A percentile compares a stretch with the other conserved stretches of the same genome.
phyloP scores from a whole-genome alignment of 164 flowering plant genomes.

The Tinospora cordifolia region DNA sequence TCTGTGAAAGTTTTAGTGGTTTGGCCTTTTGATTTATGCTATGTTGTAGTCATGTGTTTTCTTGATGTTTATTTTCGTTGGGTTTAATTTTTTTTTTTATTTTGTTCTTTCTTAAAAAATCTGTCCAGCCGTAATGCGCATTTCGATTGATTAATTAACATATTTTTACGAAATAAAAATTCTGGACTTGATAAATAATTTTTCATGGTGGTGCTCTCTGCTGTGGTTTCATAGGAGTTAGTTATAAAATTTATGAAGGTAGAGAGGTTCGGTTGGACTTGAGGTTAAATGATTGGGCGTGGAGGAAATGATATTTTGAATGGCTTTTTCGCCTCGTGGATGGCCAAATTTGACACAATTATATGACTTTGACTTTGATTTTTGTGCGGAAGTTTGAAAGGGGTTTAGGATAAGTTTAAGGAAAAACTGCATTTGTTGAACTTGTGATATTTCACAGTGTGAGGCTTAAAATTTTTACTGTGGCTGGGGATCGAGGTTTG shows the following conservation, averaged over 20 bases:
- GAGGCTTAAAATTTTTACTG: neutral
- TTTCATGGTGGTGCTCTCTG: neutral
- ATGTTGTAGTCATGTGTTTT: neutral
- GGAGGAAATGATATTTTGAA: neutral
- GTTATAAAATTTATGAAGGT: neutral
- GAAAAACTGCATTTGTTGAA: neutral
- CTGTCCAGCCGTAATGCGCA: neutral
- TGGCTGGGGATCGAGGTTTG: neutral
- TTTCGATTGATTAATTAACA: neutral
- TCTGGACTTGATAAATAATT: neutral
- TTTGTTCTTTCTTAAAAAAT: neutral
- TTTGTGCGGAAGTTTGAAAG: neutral
- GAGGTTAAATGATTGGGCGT: neutral
- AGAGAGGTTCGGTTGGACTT: neutral
- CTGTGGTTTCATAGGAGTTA: neutral
- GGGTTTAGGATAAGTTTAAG: neutral
- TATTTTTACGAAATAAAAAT: no score
- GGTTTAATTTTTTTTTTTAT: neutral
- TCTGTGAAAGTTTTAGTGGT: neutral
- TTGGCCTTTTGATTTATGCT: neutral
- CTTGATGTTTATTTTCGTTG: neutral
- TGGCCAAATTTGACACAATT: neutral
- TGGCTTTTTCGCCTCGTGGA: neutral
- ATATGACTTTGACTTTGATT: neutral
- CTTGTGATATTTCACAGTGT: neutral